phyloP scores from a whole-genome alignment of 352 stramenopile species.

The Phytophthora macrochlamydospora region DNA sequence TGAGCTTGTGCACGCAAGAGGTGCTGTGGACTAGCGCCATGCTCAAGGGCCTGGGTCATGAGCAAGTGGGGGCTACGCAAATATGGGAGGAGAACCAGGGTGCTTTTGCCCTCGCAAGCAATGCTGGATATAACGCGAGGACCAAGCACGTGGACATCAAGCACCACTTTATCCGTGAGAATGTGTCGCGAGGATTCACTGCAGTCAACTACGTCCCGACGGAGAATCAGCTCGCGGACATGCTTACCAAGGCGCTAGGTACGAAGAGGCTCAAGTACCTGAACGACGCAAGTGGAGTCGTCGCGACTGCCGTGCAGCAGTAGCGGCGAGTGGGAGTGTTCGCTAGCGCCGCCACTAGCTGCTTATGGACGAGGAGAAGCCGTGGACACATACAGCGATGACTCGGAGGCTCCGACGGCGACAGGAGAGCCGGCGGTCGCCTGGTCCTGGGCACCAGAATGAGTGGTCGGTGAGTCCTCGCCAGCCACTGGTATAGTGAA shows the following conservation, averaged over 20 bases:
- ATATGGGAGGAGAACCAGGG: constrained; percentile 7
- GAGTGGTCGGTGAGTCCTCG: too few relatives aligned
- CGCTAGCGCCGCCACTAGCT: too few relatives aligned
- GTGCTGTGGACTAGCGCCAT: constrained; percentile 1
- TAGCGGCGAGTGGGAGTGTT: constrained; percentile 19
- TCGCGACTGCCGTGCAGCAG: neutral
- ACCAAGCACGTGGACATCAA: constrained; percentile 10
- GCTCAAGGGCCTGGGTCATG: neutral
- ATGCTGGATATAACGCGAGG: constrained; percentile 2
- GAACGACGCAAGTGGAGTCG: neutral
- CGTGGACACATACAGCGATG: too few relatives aligned
- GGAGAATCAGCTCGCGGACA: constrained; percentile 5
- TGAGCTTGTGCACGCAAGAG: constrained; percentile 1
- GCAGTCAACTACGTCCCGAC: constrained; percentile 12
- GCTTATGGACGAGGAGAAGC: too few relatives aligned
- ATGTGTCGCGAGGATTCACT: neutral
- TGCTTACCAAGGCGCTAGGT: constrained; percentile 2
- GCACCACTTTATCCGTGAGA: constrained; percentile 16
- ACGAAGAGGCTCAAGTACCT: constrained; percentile 14
- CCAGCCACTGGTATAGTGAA: too few relatives aligned
- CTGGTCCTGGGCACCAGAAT: too few relatives aligned
- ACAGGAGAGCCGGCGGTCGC: too few relatives aligned
- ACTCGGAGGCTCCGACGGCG: too few relatives aligned
- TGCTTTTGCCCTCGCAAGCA: constrained; percentile 3
- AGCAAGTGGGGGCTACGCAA: neutral